Evolutionary conservation across 164 flowering plant species (phyloP).

Genomic region (Liriodendron chinense): DNA sequence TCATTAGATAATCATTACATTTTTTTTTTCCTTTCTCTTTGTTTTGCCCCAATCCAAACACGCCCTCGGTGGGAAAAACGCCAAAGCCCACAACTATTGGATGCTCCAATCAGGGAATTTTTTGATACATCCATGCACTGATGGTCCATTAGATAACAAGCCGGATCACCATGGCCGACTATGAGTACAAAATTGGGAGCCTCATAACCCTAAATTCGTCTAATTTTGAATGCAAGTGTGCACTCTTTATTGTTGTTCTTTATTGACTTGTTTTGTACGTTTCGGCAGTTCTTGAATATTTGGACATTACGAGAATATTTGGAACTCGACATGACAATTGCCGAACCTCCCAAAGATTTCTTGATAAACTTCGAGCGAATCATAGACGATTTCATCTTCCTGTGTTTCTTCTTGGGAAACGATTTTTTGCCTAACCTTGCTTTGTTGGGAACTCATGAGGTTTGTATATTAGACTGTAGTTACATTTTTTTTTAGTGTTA

Average conservation of each 20-base stretch:
- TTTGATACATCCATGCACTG: too few relatives aligned
- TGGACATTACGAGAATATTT: conserved; percentile 55
- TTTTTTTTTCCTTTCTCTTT: too few relatives aligned
- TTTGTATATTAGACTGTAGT: neutral
- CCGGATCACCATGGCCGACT: too few relatives aligned
- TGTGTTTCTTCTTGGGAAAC: conserved; percentile 56
- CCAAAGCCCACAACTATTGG: too few relatives aligned
- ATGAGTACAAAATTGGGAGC: too few relatives aligned
- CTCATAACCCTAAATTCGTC: too few relatives aligned
- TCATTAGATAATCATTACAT: too few relatives aligned
- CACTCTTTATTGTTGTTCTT: neutral
- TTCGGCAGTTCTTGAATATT: conserved; percentile 45
- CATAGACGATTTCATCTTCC: conserved; percentile 52
- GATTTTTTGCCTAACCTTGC: conserved; percentile 64
- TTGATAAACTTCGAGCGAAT: conserved; percentile 38
- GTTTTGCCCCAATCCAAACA: too few relatives aligned
- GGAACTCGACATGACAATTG: conserved; percentile 36
- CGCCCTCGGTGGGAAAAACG: too few relatives aligned
- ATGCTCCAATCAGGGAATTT: too few relatives aligned
- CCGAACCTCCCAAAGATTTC: conserved; percentile 22
- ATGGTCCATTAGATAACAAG: too few relatives aligned
- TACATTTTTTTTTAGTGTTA: neutral
- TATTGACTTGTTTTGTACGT: neutral
- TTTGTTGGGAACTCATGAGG: conserved; percentile 52
- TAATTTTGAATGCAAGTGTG: too few relatives aligned